Conservation (phyloP, 306 rosid species). For the Trifolium fragiferum region DNA sequence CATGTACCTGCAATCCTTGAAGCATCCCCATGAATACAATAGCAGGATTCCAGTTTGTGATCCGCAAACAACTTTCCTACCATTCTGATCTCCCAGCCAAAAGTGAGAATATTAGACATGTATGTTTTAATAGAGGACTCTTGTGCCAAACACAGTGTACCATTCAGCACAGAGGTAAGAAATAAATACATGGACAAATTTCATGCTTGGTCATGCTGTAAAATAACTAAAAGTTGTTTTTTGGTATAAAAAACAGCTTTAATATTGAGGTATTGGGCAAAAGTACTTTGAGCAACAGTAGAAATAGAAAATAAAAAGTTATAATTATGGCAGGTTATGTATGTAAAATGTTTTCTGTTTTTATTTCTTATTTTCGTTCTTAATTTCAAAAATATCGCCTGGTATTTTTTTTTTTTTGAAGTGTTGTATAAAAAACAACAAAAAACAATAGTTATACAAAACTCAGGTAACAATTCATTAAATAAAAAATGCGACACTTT, state of each 20-base stretch:
- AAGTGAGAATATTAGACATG: constrained; percentile 12
- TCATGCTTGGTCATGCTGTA: background rate
- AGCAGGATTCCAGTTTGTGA: constrained; percentile 78
- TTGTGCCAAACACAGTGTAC: constrained; percentile 8
- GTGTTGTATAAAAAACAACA: constrained; percentile 1
- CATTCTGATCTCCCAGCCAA: constrained; percentile 58
- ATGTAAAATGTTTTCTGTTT: background rate
- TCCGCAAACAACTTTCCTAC: constrained; percentile 86
- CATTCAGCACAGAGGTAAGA: background rate
- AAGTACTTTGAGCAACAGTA: background rate
- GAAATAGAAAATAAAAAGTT: background rate
- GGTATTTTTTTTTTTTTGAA: background rate
- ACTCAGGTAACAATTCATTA: background rate
- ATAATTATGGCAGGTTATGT: too few relatives aligned
- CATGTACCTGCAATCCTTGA: constrained; percentile 86
- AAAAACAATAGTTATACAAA: background rate
- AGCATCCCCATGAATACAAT: constrained; percentile 89
- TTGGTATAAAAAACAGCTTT: background rate
- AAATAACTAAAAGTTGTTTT: background rate
- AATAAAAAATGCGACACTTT: background rate
- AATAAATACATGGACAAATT: background rate
- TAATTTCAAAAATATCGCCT: background rate
- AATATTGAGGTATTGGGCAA: constrained; percentile 4
- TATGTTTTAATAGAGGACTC: constrained; percentile 8
- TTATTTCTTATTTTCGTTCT: background rate